A percentile compares a stretch with the other conserved stretches of the same genome.
phyloP scores from a whole-genome alignment of 768 basidiomycete species.

The Sporobolomyces phaffii region DNA sequence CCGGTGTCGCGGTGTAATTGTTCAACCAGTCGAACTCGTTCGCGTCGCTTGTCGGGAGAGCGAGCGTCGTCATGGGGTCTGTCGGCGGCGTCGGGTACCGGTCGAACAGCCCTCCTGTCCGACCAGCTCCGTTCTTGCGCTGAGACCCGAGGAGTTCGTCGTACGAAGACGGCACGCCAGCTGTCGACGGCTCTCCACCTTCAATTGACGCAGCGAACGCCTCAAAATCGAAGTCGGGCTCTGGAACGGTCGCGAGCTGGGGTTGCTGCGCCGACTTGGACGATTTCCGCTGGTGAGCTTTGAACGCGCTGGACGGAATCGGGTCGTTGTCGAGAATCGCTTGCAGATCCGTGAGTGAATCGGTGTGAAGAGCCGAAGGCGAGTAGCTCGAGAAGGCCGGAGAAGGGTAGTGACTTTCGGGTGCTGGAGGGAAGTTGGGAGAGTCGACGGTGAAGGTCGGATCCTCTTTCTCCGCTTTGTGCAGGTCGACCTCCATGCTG shows the following conservation, averaged over 20 bases:
- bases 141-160: constrained; percentile 7
- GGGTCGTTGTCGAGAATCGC: constrained; percentile 37
- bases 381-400: constrained; percentile 30
- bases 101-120: neutral
- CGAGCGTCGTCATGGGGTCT: neutral
- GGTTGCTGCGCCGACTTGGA: neutral
- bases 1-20: neutral
- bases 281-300: neutral
- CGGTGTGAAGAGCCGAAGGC: constrained; percentile 8
- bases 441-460: constrained; percentile 7
- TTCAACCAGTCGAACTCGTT: constrained; percentile 18
- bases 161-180: neutral
- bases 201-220: constrained; percentile 33
- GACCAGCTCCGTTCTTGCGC: neutral
- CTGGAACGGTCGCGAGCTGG: constrained; percentile 1
- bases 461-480: neutral
- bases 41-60: neutral
- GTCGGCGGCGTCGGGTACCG: constrained; percentile 31
- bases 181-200: too few relatives aligned
- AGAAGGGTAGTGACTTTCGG: constrained; percentile 36
- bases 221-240: constrained; percentile 22
- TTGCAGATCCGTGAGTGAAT: constrained; percentile 25
- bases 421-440: constrained; percentile 5
- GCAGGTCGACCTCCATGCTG: neutral
- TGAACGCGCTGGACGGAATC: constrained; percentile 10